Conservation (phyloP, 2,329 filamentous ascomycete genomes). For the Tolypocladium tundrense region DNA sequence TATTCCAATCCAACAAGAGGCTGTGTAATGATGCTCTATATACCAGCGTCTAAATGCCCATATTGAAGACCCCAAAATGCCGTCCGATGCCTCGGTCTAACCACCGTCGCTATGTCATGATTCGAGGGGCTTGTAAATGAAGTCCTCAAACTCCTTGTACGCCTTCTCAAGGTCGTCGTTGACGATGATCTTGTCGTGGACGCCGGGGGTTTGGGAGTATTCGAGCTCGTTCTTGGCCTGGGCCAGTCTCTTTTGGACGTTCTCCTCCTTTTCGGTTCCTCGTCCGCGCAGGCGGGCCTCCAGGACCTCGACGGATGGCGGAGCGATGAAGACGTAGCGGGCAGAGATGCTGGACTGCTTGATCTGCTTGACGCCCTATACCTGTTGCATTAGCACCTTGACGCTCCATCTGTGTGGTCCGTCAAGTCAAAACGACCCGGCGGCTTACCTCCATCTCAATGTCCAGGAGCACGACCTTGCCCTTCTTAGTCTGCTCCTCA, state of each 20-base stretch:
- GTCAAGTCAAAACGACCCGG: neutral
- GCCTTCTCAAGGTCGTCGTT: conserved; percentile 37
- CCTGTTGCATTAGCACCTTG: conserved; percentile 1
- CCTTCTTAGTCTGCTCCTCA: conserved; percentile 60
- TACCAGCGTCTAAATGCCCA: neutral
- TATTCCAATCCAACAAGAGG: neutral
- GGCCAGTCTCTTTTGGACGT: conserved; percentile 54
- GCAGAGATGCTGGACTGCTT: conserved; percentile 64
- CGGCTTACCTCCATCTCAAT: conserved; percentile 83
- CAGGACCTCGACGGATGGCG: conserved; percentile 63
- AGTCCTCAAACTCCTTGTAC: conserved; percentile 42
- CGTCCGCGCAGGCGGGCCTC: conserved; percentile 65
- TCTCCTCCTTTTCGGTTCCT: conserved; percentile 69
- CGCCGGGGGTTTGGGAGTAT: conserved; percentile 56
- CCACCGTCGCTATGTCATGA: conserved; percentile 3
- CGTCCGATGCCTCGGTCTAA: neutral
- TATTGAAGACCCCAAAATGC: neutral
- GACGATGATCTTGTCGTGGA: conserved; percentile 27
- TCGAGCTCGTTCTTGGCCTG: conserved; percentile 69
- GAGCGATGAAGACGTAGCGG: conserved; percentile 76
- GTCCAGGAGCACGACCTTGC: conserved; percentile 72
- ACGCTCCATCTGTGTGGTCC: neutral
- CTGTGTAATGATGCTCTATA: neutral
- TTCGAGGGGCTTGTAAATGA: conserved; percentile 27
- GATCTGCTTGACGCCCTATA: conserved; percentile 77